Evolutionary conservation across 176 grass and related monocot species (phyloP), one percentile per base, ranked within the genome.

Genomic region (Oryza australiensis): DNA sequence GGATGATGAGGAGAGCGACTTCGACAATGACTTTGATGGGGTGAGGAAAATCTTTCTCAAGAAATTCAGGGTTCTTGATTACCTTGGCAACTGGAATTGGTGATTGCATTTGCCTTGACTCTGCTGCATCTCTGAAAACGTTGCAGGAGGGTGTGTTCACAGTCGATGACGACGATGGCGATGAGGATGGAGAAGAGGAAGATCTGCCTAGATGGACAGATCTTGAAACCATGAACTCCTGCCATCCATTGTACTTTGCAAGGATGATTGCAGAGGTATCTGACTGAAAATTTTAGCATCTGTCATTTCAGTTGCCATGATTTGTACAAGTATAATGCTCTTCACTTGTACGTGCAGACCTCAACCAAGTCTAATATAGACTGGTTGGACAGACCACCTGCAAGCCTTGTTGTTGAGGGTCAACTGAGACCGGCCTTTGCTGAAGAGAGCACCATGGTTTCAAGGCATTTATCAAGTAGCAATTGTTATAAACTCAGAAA

Each of bases 391-490:
- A 86, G 91, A 23, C 86, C 95, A 68, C 85, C 95, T 23, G 89
- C 95, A 87, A 92, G 84, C 83, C 87, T 98, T 79, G 76, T 93
- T 73, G 87, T 94, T 8, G 86, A 93, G 84, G 95, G 92, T 37
- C 89, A 94, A 64, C 80, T 98, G 23, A 93, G 95, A 76, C 90
- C 92, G 70, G 92, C 90, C 62, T 94, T 97, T 92, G 62, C 79
- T 76, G 89, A 94, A 66, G 88, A 94, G 74, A 91, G 79, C 83
- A 90, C 84, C 84, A 90, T 87, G 81, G 75, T 87, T 71, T 77
- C 86, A 76, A 93, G 83, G 33, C 82, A 89, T 66, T 82, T 80
- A 26, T 81, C 86, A 87, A 82, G 81, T 91, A 86, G 66, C 33
- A 51, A 51, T 45, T 27, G 27, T 29, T 12, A 72, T 59, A 12